These are phyloP conservation scores for Tylopilus orsonianus DNA, from an alignment of 1,284 basidiomycete genomes.

Conservation along the genomic window DNA sequence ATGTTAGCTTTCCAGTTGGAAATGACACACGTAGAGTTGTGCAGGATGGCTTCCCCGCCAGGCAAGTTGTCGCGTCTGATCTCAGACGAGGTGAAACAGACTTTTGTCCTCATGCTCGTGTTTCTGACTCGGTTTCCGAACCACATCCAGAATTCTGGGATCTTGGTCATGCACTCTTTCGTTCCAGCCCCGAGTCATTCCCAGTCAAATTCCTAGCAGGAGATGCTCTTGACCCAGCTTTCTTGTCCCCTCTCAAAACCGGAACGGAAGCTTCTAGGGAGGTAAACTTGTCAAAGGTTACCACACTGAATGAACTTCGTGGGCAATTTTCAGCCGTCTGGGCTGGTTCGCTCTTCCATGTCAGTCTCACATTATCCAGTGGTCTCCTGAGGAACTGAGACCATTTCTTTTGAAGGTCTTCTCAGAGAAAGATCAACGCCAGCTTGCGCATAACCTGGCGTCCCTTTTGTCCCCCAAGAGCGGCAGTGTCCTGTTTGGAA, in stretches of 20 bases:
- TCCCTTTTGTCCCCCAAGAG: slow-evolving; percentile 32
- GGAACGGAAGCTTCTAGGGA: slow-evolving; percentile 1
- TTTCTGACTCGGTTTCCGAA: background rate
- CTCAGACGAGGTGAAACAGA: slow-evolving; percentile 13
- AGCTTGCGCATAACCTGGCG: slow-evolving; percentile 31
- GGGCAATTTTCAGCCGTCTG: slow-evolving; percentile 38
- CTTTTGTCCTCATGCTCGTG: background rate
- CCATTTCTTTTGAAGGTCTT: slow-evolving; percentile 35
- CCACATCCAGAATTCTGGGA: slow-evolving; percentile 28
- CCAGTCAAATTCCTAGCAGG: slow-evolving; percentile 36
- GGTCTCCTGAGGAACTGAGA: background rate
- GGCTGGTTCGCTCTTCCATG: slow-evolving; percentile 41
- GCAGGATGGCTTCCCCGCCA: slow-evolving; percentile 24
- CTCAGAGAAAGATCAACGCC: slow-evolving; percentile 32
- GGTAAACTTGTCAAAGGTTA: slow-evolving; percentile 26
- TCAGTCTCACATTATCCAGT: slow-evolving; percentile 27
- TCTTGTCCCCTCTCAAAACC: no score
- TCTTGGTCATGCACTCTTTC: slow-evolving; percentile 38
- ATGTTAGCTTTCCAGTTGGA: no score
- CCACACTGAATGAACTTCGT: slow-evolving; percentile 36
- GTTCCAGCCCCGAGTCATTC: slow-evolving; percentile 30
- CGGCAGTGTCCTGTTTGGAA: slow-evolving; percentile 33
- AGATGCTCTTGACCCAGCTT: slow-evolving; percentile 33
- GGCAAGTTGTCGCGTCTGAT: slow-evolving; percentile 20
- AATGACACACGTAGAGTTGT: slow-evolving; percentile 24